Evolutionary conservation across 202 grass and related monocot genomes (phyloP).

Genomic region (Panicum virgatum): DNA sequence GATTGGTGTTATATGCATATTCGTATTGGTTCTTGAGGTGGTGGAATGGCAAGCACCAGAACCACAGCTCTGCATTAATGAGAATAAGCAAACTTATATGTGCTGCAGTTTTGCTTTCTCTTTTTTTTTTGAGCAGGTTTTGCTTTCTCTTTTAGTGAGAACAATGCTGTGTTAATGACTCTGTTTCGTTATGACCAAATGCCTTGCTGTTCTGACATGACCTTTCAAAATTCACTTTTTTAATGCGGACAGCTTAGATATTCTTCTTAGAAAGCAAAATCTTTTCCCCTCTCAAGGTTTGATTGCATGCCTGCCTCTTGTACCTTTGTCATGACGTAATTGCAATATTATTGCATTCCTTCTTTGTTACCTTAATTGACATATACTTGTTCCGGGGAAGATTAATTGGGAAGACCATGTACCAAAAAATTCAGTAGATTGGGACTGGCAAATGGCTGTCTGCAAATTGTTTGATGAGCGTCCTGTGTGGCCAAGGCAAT

Average conservation of each 20-base stretch:
- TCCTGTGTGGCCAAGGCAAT: slow-evolving; percentile 89
- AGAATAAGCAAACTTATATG: not conserved
- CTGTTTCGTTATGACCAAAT: not conserved
- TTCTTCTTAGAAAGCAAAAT: slow-evolving; percentile 15
- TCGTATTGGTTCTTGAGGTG: not conserved
- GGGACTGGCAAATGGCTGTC: slow-evolving; percentile 71
- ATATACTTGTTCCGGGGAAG: slow-evolving; percentile 59
- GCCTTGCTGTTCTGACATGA: not conserved
- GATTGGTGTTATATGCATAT: not conserved
- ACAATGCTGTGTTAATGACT: not conserved
- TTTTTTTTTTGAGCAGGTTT: too few species aligned
- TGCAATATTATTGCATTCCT: slow-evolving; percentile 1
- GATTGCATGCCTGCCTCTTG: not conserved
- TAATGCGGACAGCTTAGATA: slow-evolving; percentile 7
- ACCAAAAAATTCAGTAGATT: slow-evolving; percentile 60
- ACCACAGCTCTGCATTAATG: not conserved
- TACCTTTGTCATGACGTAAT: not conserved
- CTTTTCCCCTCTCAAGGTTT: slow-evolving; percentile 5
- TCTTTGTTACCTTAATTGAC: slow-evolving; percentile 52
- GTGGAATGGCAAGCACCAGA: slow-evolving; percentile 14
- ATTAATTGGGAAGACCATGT: slow-evolving; percentile 90
- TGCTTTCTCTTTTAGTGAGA: not conserved
- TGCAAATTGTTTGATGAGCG: slow-evolving; percentile 92
- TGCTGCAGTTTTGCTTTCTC: not conserved
- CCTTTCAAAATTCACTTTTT: not conserved